Percentiles rank a stretch among this genome's conserved stretches.
phyloP scores from a whole-genome alignment of 2,329 filamentous ascomycete genomes.

The Pseudogymnoascus sp. region DNA sequence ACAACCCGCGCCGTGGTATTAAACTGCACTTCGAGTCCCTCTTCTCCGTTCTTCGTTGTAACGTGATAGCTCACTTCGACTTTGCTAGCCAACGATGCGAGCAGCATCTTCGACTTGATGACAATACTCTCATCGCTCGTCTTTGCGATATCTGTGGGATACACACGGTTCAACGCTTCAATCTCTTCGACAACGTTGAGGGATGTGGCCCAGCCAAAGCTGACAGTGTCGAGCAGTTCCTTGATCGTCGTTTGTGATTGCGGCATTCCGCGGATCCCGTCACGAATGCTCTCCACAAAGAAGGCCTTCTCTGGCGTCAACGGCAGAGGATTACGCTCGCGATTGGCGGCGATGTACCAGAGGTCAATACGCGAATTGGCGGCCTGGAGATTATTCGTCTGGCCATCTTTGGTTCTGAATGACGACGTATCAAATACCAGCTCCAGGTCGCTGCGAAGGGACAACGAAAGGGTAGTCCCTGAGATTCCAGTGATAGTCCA shows the following conservation, averaged over 20 bases:
- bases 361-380: conserved; percentile 55
- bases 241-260: conserved; percentile 51
- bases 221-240: conserved; percentile 52
- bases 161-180: conserved; percentile 52
- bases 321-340: conserved; percentile 45
- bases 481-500: conserved; percentile 65
- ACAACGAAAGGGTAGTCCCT: conserved; percentile 60
- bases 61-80: conserved; percentile 56
- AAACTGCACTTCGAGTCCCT: conserved; percentile 49
- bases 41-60: conserved; percentile 36
- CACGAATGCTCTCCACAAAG: conserved; percentile 64
- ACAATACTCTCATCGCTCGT: conserved; percentile 58
- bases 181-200: conserved; percentile 52
- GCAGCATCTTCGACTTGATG: conserved; percentile 54
- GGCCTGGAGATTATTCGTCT: conserved; percentile 16
- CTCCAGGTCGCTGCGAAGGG: conserved; percentile 64
- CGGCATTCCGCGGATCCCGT: conserved; percentile 54
- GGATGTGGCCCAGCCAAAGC: conserved; percentile 59
- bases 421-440: conserved; percentile 61
- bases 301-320: conserved; percentile 63
- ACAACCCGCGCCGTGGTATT: conserved; percentile 52
- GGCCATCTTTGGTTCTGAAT: conserved; percentile 40
- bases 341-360: conserved; percentile 57
- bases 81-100: conserved; percentile 60
- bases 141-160: conserved; percentile 56